Conservation (phyloP, 192 early-diverging fungal genomes). For the Diversispora eburnea region DNA sequence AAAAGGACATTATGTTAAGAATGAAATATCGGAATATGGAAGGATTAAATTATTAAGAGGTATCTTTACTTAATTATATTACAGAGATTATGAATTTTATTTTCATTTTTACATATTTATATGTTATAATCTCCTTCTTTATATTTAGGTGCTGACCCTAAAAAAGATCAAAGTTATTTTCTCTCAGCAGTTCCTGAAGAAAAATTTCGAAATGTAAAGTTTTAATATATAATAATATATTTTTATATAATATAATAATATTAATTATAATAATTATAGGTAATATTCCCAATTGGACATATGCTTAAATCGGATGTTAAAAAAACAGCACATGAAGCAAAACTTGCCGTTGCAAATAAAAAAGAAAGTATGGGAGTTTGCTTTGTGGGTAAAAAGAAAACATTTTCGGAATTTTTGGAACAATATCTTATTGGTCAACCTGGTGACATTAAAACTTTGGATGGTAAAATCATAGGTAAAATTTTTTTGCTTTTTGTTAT, state of each 20-base stretch:
- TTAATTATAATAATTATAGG: conserved; percentile 29
- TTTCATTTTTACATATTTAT: not conserved
- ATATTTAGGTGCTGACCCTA: conserved; percentile 44
- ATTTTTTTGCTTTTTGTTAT: too few species aligned
- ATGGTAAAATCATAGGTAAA: conserved; percentile 36
- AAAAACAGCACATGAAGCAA: conserved; percentile 51
- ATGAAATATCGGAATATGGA: conserved; percentile 21
- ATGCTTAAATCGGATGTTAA: conserved; percentile 75
- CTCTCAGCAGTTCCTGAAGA: conserved; percentile 60
- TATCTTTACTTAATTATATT: conserved; percentile 11
- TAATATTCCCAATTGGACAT: conserved; percentile 79
- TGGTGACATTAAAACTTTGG: conserved; percentile 24
- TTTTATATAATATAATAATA: not conserved
- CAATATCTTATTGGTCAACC: conserved; percentile 35
- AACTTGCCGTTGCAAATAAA: conserved; percentile 61
- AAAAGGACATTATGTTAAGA: conserved; percentile 58
- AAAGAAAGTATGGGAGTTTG: conserved; percentile 95
- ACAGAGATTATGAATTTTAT: not conserved
- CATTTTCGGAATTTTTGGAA: conserved; percentile 75
- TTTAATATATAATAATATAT: too few species aligned
- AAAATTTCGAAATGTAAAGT: too few species aligned
- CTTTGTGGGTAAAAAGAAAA: conserved; percentile 79
- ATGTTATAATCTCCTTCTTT: not conserved
- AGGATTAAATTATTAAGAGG: conserved; percentile 39
- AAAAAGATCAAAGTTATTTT: conserved; percentile 96